phyloP scores from a whole-genome alignment of 1,284 basidiomycete species.

The Naganishia sp. region DNA sequence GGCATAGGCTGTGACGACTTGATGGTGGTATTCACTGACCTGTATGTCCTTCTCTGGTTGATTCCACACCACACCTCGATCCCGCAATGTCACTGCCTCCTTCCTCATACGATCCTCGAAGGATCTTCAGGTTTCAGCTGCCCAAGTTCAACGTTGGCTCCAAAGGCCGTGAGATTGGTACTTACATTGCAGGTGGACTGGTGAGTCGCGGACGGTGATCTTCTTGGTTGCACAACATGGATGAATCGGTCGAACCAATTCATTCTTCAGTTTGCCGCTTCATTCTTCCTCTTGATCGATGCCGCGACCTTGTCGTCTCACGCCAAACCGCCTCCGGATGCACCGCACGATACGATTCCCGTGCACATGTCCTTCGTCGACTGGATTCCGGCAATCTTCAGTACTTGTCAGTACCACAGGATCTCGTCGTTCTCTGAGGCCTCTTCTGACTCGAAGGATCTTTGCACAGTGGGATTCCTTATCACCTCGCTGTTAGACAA shows the following conservation, averaged over 20 bases:
- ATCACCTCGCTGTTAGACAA: conserved; percentile 95
- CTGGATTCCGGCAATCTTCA: conserved; percentile 93
- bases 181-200: conserved; percentile 86
- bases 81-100: conserved; percentile 63
- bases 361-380: conserved; percentile 89
- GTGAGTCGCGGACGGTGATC: conserved; percentile 58
- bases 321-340: conserved; percentile 68
- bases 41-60: background rate
- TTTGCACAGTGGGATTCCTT: conserved; percentile 74
- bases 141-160: conserved; percentile 53
- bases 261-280: conserved; percentile 75
- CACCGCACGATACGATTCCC: conserved; percentile 69
- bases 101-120: conserved; percentile 79
- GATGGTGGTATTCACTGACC: no score
- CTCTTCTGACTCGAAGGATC: background rate
- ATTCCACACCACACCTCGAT: background rate
- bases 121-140: conserved; percentile 66
- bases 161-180: conserved; percentile 69
- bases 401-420: conserved; percentile 59
- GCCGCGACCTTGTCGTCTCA: conserved; percentile 86
- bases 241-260: conserved; percentile 22
- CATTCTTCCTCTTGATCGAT: conserved; percentile 95
- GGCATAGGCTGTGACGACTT: background rate
- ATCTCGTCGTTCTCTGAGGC: background rate
- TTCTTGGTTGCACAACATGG: no score